A percentile compares a stretch with the other conserved stretches of the same genome.
phyloP scores from a whole-genome alignment of 2,329 filamentous ascomycete genomes.

The Xylaria sp. region DNA sequence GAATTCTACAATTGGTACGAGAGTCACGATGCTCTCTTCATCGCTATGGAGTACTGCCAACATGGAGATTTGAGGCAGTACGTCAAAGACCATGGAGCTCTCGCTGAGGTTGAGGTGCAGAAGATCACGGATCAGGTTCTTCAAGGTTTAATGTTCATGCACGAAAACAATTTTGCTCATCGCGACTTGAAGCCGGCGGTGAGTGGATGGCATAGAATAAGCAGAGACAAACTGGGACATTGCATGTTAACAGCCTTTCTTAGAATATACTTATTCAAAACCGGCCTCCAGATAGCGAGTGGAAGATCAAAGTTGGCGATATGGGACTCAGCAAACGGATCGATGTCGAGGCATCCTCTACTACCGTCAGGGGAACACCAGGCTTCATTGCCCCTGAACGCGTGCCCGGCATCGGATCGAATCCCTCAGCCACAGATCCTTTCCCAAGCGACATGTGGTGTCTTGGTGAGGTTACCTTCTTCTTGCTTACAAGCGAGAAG shows the following conservation, averaged over 20 bases:
- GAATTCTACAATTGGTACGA: constrained; percentile 1
- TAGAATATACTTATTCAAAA: background rate
- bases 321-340: constrained; percentile 5
- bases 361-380: background rate
- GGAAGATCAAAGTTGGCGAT: constrained; percentile 8
- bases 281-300: background rate
- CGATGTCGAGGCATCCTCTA: background rate
- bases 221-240: background rate
- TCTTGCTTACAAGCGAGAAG: background rate
- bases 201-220: background rate
- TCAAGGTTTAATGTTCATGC: constrained; percentile 26
- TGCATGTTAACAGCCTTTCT: background rate
- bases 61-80: background rate
- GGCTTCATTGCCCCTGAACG: constrained; percentile 7
- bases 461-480: constrained; percentile 1
- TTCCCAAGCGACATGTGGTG: constrained; percentile 12
- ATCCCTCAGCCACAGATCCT: background rate
- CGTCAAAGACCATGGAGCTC: background rate
- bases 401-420: background rate
- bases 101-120: background rate
- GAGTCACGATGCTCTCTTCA: background rate
- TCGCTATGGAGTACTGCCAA: background rate
- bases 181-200: constrained; percentile 30
- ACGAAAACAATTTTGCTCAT: constrained; percentile 27
- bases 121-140: constrained; percentile 22